Percentiles rank a stretch among this genome's conserved stretches.
Conservation (phyloP, 495 filamentous ascomycete species). For the Podospora bellae-mahoneyi region DNA sequence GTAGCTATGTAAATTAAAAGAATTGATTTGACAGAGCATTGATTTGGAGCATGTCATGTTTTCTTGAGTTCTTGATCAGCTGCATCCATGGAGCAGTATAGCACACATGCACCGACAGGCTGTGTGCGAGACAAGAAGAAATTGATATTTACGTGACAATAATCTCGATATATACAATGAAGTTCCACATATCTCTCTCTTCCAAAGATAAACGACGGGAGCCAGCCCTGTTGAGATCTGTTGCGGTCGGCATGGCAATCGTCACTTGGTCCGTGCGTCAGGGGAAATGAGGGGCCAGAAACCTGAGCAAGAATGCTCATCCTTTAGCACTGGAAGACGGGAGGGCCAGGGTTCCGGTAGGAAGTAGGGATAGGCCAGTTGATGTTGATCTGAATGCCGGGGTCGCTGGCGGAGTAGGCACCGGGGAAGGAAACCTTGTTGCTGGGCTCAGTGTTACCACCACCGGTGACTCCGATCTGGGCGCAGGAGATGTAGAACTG, state of each 20-base stretch:
- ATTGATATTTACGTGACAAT: neutral
- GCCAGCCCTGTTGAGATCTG: neutral
- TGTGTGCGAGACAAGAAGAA: neutral
- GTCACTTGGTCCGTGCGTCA: neutral
- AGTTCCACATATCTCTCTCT: neutral
- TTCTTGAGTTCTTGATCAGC: too few relatives aligned
- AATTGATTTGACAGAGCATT: too few relatives aligned
- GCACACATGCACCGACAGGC: too few relatives aligned
- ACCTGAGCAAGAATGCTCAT: neutral
- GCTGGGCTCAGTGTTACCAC: conserved; percentile 36
- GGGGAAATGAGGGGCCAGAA: neutral
- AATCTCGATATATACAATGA: neutral
- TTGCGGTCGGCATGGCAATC: neutral
- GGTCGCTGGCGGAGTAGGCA: conserved; percentile 40
- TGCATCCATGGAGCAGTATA: too few relatives aligned
- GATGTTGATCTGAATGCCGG: conserved; percentile 45
- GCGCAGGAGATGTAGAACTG: conserved; percentile 51
- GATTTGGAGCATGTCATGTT: too few relatives aligned
- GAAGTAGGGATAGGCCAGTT: conserved; percentile 41
- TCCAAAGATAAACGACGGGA: neutral
- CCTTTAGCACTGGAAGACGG: conserved; percentile 33
- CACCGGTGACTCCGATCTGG: conserved; percentile 40
- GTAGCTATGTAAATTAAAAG: too few relatives aligned
- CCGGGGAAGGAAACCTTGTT: conserved; percentile 41
- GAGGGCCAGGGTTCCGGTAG: conserved; percentile 47